Evolutionary conservation across 352 stramenopile genomes (phyloP), one percentile per base, ranked within the genome.

Genomic region (Elongisporangium prolatum): DNA sequence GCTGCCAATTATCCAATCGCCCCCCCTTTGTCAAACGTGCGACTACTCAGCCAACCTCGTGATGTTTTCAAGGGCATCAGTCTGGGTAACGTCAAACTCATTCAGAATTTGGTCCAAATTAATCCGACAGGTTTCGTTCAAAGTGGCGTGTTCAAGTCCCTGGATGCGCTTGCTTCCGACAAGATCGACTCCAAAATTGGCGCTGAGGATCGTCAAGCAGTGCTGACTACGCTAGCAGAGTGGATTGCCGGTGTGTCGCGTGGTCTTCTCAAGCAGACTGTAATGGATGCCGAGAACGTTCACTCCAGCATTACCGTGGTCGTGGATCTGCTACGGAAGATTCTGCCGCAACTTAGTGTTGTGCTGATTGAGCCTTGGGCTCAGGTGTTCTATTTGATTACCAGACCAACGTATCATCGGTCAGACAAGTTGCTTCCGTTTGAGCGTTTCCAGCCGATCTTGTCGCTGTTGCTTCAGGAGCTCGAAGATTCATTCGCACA

Each of bases 131-230:
- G 55, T 2, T 71, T 87, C n/a, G 55, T 75, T 1, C 48, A 63
- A 48, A 73, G 61, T 20, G 57, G 57, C 21, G 51, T 75, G 6
- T 21, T 77, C 2, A 50, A 60, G 3, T 44, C 53, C 16, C 59
- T 88, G 3, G n/a, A 57, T 13, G 59, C 67, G 1, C 47, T 90
- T n/a, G 65, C 65, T n/a, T 59, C 54, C 9, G 67, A 71, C 18
- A 69, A 72, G 3, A 83, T 81, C 34, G 71, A 68, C 44, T 48
- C 69, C 11, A 75, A 79, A 37, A 54, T 63, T 5, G 69, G 61
- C 9, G 66, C 84, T 24, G 84, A 93, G 52, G 84, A 93, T 21
- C 75, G 80, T 25, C 77, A 85, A 50, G 79, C 80, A 11, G 69
- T 68, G 21, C 48, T 89, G 20, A 75, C 75, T 21, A 89, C 80